Evolutionary conservation across 2,329 filamentous ascomycete genomes (phyloP).

Genomic region (Ophiosphaerella herpotricha): DNA sequence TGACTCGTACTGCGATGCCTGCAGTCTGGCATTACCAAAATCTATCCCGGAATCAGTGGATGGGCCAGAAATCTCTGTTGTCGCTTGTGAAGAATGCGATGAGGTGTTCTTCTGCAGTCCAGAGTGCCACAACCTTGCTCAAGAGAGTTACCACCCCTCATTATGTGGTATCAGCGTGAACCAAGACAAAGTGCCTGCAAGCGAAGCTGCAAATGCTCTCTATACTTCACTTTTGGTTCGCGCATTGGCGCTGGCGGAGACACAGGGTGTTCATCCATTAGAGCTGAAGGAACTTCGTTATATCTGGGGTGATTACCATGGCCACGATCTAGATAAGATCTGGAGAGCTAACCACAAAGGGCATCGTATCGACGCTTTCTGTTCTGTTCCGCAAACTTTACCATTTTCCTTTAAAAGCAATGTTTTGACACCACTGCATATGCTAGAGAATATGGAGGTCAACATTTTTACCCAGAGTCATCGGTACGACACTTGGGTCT

Average conservation of each 20-base stretch:
- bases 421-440: slow-evolving; percentile 73
- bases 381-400: slow-evolving; percentile 60
- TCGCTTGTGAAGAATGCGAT: slow-evolving; percentile 60
- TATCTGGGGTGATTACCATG: slow-evolving; percentile 67
- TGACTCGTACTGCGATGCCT: slow-evolving; percentile 87
- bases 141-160: slow-evolving; percentile 61
- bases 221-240: slow-evolving; percentile 65
- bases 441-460: slow-evolving; percentile 83
- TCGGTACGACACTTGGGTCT: slow-evolving; percentile 76
- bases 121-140: slow-evolving; percentile 60
- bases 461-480: slow-evolving; percentile 66
- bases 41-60: slow-evolving; percentile 8
- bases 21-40: slow-evolving; percentile 71
- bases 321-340: slow-evolving; percentile 24
- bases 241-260: slow-evolving; percentile 64
- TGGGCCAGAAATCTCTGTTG: slow-evolving; percentile 27
- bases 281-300: slow-evolving; percentile 65
- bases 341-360: slow-evolving; percentile 25
- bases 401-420: slow-evolving; percentile 80
- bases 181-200: slow-evolving; percentile 59
- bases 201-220: slow-evolving; percentile 63
- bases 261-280: slow-evolving; percentile 62
- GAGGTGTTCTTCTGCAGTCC: slow-evolving; percentile 65
- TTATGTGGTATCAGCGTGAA: slow-evolving; percentile 62
- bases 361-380: slow-evolving; percentile 22